Percentiles rank a stretch among this genome's conserved stretches.
These are phyloP conservation scores for Ophiocytium majus DNA, from an alignment of 352 stramenopile species.

Conservation along the genomic window DNA sequence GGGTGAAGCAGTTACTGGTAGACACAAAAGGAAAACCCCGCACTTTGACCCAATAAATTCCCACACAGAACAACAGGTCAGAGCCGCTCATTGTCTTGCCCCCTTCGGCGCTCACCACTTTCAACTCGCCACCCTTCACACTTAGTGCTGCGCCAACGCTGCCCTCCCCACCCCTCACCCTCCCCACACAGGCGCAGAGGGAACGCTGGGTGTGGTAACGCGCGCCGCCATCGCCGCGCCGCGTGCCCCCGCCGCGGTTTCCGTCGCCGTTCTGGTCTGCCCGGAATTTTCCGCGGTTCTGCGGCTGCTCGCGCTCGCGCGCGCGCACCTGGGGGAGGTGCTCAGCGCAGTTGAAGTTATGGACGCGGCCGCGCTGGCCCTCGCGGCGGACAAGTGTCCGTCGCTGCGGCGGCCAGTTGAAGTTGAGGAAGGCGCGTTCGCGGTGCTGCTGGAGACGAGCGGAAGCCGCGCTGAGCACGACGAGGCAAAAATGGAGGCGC, in stretches of 20 bases:
- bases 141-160: constrained; percentile 73
- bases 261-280: constrained; percentile 84
- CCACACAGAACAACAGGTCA: too few species aligned
- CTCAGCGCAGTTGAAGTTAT: constrained; percentile 93
- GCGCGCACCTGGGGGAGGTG: constrained; percentile 82
- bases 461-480: constrained; percentile 84
- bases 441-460: constrained; percentile 92
- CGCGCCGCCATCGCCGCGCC: constrained; percentile 78
- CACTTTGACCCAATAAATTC: too few species aligned
- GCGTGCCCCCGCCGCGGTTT: constrained; percentile 67
- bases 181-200: constrained; percentile 91
- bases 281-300: constrained; percentile 77
- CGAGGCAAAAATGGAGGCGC: constrained; percentile 79
- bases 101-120: background rate
- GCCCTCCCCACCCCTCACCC: too few species aligned
- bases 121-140: background rate
- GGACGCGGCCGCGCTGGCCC: constrained; percentile 68
- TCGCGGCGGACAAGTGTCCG: constrained; percentile 34
- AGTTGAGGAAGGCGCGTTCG: constrained; percentile 67
- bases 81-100: too few species aligned
- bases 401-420: constrained; percentile 23
- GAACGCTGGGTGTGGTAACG: constrained; percentile 91
- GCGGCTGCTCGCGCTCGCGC: constrained; percentile 73
- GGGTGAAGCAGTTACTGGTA: too few species aligned
- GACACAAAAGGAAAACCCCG: too few species aligned